Conservation (phyloP, 2,329 filamentous ascomycete genomes). For the Alternaria sp. region DNA sequence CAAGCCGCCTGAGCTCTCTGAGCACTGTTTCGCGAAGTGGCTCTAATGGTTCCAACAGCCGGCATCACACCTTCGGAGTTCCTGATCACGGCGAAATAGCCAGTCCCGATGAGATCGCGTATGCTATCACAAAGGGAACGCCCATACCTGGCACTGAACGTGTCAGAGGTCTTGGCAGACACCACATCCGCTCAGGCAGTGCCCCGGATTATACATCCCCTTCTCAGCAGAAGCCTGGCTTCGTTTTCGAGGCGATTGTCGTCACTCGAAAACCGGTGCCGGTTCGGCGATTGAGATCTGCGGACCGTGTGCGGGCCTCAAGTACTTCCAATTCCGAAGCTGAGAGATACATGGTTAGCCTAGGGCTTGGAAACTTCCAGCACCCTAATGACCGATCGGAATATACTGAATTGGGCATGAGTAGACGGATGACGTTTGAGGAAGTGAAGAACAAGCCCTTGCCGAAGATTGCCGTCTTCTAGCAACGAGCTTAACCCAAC, state of each 20-base stretch:
- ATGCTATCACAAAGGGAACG: constrained; percentile 30
- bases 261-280: constrained; percentile 11
- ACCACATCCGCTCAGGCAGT: constrained; percentile 26
- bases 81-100: constrained; percentile 12
- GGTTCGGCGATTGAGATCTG: constrained; percentile 19
- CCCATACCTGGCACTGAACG: constrained; percentile 22
- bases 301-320: constrained; percentile 14
- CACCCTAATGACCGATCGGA: background rate
- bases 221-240: constrained; percentile 17
- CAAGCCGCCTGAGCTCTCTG: constrained; percentile 35
- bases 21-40: constrained; percentile 33
- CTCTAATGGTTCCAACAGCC: constrained; percentile 22
- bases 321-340: constrained; percentile 9
- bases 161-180: background rate
- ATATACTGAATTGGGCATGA: constrained; percentile 2
- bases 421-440: constrained; percentile 20
- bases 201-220: constrained; percentile 20
- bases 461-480: constrained; percentile 31
- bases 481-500: background rate
- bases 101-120: constrained; percentile 26
- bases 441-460: constrained; percentile 40
- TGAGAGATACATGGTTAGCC: constrained; percentile 9
- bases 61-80: constrained; percentile 8
- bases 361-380: constrained; percentile 10
- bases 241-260: constrained; percentile 13